phyloP scores from a whole-genome alignment of 306 rosid species.

The barrel medic (Medicago truncatula) region DNA sequence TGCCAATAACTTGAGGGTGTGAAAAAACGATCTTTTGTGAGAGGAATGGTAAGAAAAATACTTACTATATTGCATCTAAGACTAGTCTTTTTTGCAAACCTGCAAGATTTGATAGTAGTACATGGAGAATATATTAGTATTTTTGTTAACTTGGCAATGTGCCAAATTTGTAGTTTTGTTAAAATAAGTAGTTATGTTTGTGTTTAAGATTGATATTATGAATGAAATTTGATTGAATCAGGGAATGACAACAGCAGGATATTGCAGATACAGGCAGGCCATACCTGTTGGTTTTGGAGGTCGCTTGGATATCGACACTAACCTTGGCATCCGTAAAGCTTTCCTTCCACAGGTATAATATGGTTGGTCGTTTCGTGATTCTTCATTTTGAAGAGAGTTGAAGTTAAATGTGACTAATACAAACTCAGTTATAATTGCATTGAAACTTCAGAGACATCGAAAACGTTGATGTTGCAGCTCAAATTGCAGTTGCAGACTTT shows the following conservation, averaged over 20 bases:
- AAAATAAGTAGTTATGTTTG: background rate
- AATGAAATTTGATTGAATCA: slow-evolving; percentile 42
- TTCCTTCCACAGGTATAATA: slow-evolving; percentile 85
- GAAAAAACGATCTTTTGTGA: no score
- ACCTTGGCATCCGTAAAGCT: slow-evolving; percentile 77
- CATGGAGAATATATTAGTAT: background rate
- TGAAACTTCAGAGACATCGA: background rate
- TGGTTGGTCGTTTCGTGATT: no score
- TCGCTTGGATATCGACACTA: slow-evolving; percentile 70
- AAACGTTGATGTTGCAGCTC: background rate
- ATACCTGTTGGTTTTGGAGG: slow-evolving; percentile 81
- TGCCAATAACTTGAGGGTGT: no score
- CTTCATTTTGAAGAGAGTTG: no score
- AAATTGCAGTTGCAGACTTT: background rate
- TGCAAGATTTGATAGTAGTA: slow-evolving; percentile 1
- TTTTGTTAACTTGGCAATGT: no score
- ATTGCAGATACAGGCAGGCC: slow-evolving; percentile 89
- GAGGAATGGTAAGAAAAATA: no score
- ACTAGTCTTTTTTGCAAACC: background rate
- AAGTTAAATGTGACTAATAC: background rate
- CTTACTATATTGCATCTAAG: background rate
- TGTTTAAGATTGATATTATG: slow-evolving; percentile 27
- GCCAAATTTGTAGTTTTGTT: background rate
- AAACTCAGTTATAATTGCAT: background rate
- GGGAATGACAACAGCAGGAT: slow-evolving; percentile 80